Conservation (phyloP, 83 land plant species). For the Thuja plicata region DNA sequence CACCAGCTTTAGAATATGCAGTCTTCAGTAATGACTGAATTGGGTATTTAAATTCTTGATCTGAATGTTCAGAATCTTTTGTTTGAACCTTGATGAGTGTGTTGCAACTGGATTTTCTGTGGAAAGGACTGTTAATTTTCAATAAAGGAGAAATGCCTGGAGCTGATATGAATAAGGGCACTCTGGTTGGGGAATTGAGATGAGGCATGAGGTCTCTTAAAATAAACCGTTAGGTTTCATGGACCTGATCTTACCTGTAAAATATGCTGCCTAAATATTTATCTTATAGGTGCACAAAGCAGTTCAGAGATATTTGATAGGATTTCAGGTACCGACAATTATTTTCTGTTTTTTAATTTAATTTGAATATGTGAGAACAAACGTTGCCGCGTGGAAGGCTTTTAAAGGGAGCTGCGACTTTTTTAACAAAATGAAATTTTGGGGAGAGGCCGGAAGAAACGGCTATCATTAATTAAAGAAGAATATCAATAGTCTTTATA, state of each 20-base stretch:
- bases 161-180: neutral
- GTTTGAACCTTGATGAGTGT: neutral
- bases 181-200: neutral
- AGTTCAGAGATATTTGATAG: no score
- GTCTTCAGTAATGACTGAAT: neutral
- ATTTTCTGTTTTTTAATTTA: no score
- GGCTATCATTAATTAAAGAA: no score
- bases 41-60: neutral
- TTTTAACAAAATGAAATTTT: no score
- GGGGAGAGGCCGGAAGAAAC: no score
- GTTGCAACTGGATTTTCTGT: neutral
- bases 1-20: neutral
- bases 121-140: neutral
- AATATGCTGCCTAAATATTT: no score
- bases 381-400: no score
- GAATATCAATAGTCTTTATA: no score
- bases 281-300: no score
- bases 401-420: no score
- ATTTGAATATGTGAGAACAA: no score
- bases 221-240: neutral
- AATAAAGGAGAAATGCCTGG: neutral
- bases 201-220: neutral
- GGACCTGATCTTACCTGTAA: neutral
- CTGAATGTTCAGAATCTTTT: neutral
- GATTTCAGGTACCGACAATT: no score